Conservation (phyloP, 1,284 basidiomycete species). For the Bjerkandera adusta region DNA sequence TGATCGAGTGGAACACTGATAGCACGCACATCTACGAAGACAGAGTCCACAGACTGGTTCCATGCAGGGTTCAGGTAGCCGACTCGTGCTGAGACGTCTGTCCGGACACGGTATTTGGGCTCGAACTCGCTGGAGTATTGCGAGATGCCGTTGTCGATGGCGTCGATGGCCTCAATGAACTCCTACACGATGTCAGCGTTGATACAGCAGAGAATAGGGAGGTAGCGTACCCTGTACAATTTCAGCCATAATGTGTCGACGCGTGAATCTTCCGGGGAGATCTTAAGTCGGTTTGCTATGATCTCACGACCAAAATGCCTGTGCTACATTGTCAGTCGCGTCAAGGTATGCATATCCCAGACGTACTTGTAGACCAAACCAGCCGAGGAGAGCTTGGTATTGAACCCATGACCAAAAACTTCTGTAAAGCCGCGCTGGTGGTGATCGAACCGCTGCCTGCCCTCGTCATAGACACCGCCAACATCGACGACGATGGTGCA, state of each 20-base stretch:
- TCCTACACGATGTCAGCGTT: slow-evolving; percentile 46
- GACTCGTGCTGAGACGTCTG: slow-evolving; percentile 83
- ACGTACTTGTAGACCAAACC: slow-evolving; percentile 92
- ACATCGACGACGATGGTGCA: slow-evolving; percentile 99
- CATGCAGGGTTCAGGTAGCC: slow-evolving; percentile 86
- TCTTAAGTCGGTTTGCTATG: slow-evolving; percentile 62
- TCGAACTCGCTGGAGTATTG: slow-evolving; percentile 66
- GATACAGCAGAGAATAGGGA: background rate
- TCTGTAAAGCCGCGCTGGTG: slow-evolving; percentile 94
- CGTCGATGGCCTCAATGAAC: slow-evolving; percentile 95
- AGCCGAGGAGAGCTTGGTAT: slow-evolving; percentile 90
- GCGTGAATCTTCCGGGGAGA: slow-evolving; percentile 55
- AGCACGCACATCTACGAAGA: slow-evolving; percentile 73
- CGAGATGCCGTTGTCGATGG: slow-evolving; percentile 92
- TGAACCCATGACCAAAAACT: slow-evolving; percentile 83
- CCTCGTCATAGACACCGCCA: slow-evolving; percentile 88
- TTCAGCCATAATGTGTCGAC: slow-evolving; percentile 84
- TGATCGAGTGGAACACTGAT: too few relatives aligned
- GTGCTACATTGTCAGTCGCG: slow-evolving; percentile 7
- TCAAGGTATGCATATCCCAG: background rate
- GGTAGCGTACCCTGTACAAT: slow-evolving; percentile 67
- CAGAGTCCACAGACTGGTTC: slow-evolving; percentile 72
- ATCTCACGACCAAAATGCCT: slow-evolving; percentile 95
- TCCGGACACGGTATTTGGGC: slow-evolving; percentile 71
- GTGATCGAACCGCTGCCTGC: slow-evolving; percentile 85